Conservation (phyloP, 257 asterid genomes). For the Nicotiana tomentosiformis region DNA sequence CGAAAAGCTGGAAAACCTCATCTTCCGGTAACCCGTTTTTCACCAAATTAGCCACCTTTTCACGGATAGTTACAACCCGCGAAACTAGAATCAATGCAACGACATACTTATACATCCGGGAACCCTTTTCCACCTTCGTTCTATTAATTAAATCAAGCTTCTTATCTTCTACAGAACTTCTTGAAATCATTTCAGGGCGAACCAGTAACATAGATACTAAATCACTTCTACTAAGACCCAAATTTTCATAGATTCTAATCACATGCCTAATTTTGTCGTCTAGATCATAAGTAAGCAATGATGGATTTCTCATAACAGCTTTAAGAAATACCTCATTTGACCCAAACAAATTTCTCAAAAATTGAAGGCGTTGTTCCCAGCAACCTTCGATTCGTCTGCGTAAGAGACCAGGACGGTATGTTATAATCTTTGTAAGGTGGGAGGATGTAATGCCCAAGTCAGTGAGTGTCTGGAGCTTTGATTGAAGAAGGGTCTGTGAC, state of each 20-base stretch:
- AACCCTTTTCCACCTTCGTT: conserved; percentile 50
- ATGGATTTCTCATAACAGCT: conserved; percentile 64
- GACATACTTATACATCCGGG: conserved; percentile 58
- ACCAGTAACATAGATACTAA: conserved; percentile 44
- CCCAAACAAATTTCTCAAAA: conserved; percentile 44
- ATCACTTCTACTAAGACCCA: conserved; percentile 52
- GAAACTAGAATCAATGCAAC: conserved; percentile 62
- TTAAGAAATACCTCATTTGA: conserved; percentile 46
- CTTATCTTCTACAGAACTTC: conserved; percentile 42
- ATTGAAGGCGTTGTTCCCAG: conserved; percentile 44
- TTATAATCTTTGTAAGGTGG: conserved; percentile 51
- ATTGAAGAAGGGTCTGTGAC: conserved; percentile 28
- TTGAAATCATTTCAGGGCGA: conserved; percentile 60
- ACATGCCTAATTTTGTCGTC: conserved; percentile 46
- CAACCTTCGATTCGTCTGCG: conserved; percentile 30
- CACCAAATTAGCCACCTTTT: conserved; percentile 55
- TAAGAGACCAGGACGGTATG: conserved; percentile 65
- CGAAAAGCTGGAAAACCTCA: conserved; percentile 35
- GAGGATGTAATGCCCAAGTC: conserved; percentile 42
- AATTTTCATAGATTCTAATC: conserved; percentile 40
- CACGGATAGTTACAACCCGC: conserved; percentile 50
- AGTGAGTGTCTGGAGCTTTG: conserved; percentile 49
- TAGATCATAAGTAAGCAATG: conserved; percentile 62
- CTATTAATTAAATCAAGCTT: conserved; percentile 49
- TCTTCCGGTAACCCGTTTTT: conserved; percentile 57